Evolutionary conservation across 345 rosid species (phyloP).

Genomic region (Euclidium syriacum): DNA sequence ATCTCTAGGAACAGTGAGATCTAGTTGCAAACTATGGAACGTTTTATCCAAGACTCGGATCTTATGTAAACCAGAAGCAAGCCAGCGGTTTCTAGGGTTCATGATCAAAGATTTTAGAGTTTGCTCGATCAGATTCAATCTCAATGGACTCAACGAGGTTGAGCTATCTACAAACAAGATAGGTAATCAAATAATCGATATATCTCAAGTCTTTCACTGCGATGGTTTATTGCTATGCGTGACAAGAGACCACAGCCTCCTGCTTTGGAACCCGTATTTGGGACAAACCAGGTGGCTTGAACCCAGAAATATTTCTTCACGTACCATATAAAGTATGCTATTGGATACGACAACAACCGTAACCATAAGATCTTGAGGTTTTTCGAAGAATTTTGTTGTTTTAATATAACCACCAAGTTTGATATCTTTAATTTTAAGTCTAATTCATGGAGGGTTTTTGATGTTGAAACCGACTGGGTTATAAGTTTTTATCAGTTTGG

Average conservation of each 20-base stretch:
- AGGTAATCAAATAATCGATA: background rate
- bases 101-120: background rate
- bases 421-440: background rate
- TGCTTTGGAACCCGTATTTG: background rate
- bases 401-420: too few species aligned
- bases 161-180: background rate
- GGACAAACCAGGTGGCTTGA: background rate
- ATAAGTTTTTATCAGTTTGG: background rate
- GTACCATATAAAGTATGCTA: background rate
- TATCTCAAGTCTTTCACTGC: background rate
- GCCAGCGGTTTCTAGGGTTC: background rate
- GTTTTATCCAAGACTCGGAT: background rate
- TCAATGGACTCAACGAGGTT: background rate
- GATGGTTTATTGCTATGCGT: background rate
- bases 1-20: background rate
- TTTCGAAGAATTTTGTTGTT: too few species aligned
- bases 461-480: background rate
- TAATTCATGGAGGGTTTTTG: background rate
- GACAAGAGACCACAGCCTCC: background rate
- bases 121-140: background rate
- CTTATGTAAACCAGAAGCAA: background rate
- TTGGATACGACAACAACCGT: background rate
- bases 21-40: background rate
- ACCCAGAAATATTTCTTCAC: background rate
- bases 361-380: slow-evolving; percentile 7